phyloP scores from a whole-genome alignment of 2,329 filamentous ascomycete species.

The Cladosporium colombiae region DNA sequence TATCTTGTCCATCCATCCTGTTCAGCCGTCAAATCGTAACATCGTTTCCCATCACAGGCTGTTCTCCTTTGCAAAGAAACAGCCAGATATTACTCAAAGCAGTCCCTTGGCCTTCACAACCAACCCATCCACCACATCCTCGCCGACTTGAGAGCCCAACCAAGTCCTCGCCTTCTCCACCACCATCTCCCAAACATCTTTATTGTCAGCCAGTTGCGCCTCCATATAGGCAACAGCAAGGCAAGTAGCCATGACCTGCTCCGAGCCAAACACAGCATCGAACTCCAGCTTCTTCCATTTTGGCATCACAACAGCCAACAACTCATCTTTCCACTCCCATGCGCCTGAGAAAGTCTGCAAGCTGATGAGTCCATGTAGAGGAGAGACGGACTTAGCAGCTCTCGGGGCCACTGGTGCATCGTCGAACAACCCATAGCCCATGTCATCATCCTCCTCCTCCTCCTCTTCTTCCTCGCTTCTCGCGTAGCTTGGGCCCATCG shows the following conservation, averaged over 20 bases:
- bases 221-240: slow-evolving; percentile 55
- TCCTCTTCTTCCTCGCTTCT: neutral
- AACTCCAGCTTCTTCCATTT: neutral
- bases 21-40: neutral
- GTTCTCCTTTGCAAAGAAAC: neutral
- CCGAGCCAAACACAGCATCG: neutral
- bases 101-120: slow-evolving; percentile 5
- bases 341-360: slow-evolving; percentile 53
- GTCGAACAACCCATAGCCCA: slow-evolving; percentile 28
- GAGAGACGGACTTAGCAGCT: neutral
- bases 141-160: slow-evolving; percentile 16
- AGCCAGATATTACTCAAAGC: neutral
- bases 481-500: neutral
- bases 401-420: neutral
- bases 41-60: neutral
- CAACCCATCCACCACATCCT: neutral
- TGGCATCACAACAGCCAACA: slow-evolving; percentile 31
- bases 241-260: slow-evolving; percentile 38
- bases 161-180: slow-evolving; percentile 57
- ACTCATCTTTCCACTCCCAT: slow-evolving; percentile 46
- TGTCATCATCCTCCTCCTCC: slow-evolving; percentile 25
- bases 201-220: slow-evolving; percentile 44
- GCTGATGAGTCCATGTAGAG: neutral
- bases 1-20: neutral
- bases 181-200: slow-evolving; percentile 65